Evolutionary conservation across 2,329 filamentous ascomycete species (phyloP).

Genomic region (Phoma sp.): DNA sequence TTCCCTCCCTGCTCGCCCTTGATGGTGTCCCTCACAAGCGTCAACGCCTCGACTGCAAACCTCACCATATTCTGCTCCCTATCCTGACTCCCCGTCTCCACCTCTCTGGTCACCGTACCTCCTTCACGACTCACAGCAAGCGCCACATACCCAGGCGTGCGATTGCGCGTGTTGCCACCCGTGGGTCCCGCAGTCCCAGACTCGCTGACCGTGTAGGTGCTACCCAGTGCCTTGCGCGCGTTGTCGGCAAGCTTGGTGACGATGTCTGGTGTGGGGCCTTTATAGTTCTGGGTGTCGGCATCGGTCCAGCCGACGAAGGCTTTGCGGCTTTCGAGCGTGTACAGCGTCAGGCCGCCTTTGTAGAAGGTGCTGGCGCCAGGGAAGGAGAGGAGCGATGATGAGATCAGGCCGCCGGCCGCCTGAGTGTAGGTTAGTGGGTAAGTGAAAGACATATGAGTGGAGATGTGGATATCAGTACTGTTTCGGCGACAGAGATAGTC

Average conservation of each 20-base stretch:
- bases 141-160: conserved; percentile 68
- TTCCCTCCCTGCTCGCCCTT: conserved; percentile 37
- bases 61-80: conserved; percentile 67
- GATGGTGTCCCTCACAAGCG: conserved; percentile 63
- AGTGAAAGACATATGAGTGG: background rate
- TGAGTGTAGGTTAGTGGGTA: conserved; percentile 29
- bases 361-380: conserved; percentile 66
- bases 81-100: conserved; percentile 62
- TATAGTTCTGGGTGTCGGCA: conserved; percentile 58
- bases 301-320: conserved; percentile 67
- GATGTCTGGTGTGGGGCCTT: conserved; percentile 64
- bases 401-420: conserved; percentile 68
- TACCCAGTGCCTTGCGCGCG: conserved; percentile 60
- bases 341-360: conserved; percentile 67
- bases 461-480: conserved; percentile 45
- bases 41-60: conserved; percentile 65
- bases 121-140: conserved; percentile 62
- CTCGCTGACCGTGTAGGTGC: conserved; percentile 65
- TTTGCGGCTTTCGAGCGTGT: conserved; percentile 64
- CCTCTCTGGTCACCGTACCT: conserved; percentile 60
- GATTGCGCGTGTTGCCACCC: conserved; percentile 60
- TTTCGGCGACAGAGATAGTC: conserved; percentile 67
- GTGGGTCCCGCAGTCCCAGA: conserved; percentile 70
- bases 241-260: conserved; percentile 63
- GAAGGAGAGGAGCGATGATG: conserved; percentile 62